Base-by-base conservation (phyloP, 495 filamentous ascomycete species). In the Podospora bellae-mahoneyi region DNA sequence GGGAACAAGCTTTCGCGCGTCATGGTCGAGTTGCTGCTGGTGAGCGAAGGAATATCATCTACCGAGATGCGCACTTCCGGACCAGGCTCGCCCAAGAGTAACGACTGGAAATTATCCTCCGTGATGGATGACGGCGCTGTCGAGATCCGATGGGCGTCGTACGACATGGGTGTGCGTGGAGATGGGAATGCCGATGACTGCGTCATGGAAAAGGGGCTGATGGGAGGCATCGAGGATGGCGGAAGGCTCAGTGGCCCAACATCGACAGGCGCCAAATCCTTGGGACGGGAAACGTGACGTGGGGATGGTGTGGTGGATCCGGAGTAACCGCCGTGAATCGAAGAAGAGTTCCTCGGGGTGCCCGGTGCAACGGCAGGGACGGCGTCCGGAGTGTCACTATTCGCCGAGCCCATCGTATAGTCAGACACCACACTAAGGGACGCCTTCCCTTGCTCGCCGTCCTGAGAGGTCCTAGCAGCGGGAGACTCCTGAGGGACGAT, bases 1-100 rank as follows among this genome's bases (percentile, higher is more conserved):
- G 74, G 69, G n/a, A 80, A 79, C 15, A 77, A 72, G 73, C 84
- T 85, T 34, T 87, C 87, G 66, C 89, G 89, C 3, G 92, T 92
- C 87, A 89, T 91, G 16, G 92, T 94, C 0, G 93, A 97, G 71
- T 92, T 87, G 75, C 91, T 93, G 78, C 91, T 94, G 19, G 90
- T 93, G 32, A 97, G 78, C 34, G 93, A 96, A 6, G 93, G 93
- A 13, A 94, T 91, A 78, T 93, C 92, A 66, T 96, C 93, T 26
- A 92, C 84, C 6, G 93, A 96, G 20, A 89, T 83, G 63, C 92
- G 89, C 15, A 89, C 68, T 67, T 89, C 86, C 16, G 86, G 86
- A 5, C 86, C 85, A 34, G 87, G 86, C 64, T 90, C 88, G 44
- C 87, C 85, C 71, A 89, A 81, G 5, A 86, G 76, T 6, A 89